Evolutionary conservation across 1,284 basidiomycete genomes (phyloP).

Genomic region (Trichosporon asahii): DNA sequence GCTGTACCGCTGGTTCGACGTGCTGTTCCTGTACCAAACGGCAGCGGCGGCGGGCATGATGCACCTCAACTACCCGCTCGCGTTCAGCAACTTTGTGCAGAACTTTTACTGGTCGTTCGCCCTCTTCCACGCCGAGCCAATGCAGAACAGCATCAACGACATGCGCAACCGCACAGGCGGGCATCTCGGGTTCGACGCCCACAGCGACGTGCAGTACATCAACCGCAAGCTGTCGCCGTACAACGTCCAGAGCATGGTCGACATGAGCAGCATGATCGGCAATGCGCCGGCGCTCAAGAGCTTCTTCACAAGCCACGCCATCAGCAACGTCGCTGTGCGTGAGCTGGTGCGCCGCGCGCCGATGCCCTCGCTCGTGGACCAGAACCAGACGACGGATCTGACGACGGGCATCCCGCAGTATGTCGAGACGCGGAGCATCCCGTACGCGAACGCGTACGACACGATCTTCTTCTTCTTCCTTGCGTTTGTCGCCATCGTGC

Average conservation of each 20-base stretch:
- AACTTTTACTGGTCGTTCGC: conserved; percentile 90
- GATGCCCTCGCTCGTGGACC: conserved; percentile 65
- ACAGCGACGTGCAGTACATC: conserved; percentile 61
- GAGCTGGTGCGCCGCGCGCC: conserved; percentile 47
- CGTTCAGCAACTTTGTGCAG: conserved; percentile 71
- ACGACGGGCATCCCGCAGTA: conserved; percentile 77
- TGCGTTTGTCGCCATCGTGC: conserved; percentile 61
- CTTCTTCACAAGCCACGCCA: conserved; percentile 19
- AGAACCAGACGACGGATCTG: conserved; percentile 48
- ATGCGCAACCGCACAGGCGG: conserved; percentile 82
- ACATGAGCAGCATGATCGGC: conserved; percentile 3
- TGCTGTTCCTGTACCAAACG: conserved; percentile 76
- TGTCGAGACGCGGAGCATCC: conserved; percentile 68
- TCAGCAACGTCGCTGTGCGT: background rate
- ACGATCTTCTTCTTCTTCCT: conserved; percentile 71
- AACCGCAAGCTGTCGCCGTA: conserved; percentile 76
- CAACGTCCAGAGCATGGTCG: conserved; percentile 51
- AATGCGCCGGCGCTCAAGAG: conserved; percentile 55
- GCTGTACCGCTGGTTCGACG: conserved; percentile 66
- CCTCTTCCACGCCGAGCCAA: conserved; percentile 63
- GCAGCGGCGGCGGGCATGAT: conserved; percentile 73
- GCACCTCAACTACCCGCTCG: conserved; percentile 78
- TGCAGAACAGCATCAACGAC: conserved; percentile 74
- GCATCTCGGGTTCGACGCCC: conserved; percentile 61
- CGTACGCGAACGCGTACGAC: conserved; percentile 77